Conservation (phyloP, 768 basidiomycete species). For the Lactarius indigo region DNA sequence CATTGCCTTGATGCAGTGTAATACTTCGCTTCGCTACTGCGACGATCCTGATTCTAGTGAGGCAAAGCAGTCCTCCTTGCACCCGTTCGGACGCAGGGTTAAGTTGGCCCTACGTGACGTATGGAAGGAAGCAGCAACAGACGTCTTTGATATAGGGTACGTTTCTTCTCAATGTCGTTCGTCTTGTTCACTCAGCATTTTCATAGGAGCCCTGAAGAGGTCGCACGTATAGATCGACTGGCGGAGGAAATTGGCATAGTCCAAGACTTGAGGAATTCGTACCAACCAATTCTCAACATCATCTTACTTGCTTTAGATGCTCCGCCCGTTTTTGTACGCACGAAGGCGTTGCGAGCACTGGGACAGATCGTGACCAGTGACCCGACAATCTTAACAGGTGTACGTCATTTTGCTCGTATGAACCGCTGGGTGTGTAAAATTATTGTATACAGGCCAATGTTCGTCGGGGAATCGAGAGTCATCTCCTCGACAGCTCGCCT, state of each 20-base stretch:
- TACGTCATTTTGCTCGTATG: constrained; percentile 36
- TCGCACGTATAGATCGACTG: constrained; percentile 59
- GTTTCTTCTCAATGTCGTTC: constrained; percentile 26
- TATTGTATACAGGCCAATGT: constrained; percentile 59
- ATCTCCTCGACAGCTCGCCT: constrained; percentile 87
- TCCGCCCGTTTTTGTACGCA: constrained; percentile 85
- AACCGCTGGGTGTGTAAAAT: constrained; percentile 1
- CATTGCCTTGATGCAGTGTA: constrained; percentile 56
- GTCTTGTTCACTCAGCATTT: neutral
- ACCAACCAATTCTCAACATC: constrained; percentile 77
- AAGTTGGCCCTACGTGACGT: constrained; percentile 64
- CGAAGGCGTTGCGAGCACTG: constrained; percentile 87
- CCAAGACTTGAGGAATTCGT: constrained; percentile 73
- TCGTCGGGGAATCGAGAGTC: constrained; percentile 81
- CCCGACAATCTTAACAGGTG: constrained; percentile 71
- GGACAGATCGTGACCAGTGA: constrained; percentile 90
- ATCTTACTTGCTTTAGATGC: constrained; percentile 80
- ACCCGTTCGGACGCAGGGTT: constrained; percentile 51
- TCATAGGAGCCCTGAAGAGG: constrained; percentile 67
- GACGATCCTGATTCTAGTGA: constrained; percentile 30
- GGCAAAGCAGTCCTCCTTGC: constrained; percentile 34
- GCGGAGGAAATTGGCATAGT: constrained; percentile 74
- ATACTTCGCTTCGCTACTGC: constrained; percentile 45
- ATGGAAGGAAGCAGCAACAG: constrained; percentile 65
- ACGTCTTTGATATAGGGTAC: constrained; percentile 83